Evolutionary conservation across 108 stramenopile species (phyloP).

Genomic region (Nitzschia inconspicua): DNA sequence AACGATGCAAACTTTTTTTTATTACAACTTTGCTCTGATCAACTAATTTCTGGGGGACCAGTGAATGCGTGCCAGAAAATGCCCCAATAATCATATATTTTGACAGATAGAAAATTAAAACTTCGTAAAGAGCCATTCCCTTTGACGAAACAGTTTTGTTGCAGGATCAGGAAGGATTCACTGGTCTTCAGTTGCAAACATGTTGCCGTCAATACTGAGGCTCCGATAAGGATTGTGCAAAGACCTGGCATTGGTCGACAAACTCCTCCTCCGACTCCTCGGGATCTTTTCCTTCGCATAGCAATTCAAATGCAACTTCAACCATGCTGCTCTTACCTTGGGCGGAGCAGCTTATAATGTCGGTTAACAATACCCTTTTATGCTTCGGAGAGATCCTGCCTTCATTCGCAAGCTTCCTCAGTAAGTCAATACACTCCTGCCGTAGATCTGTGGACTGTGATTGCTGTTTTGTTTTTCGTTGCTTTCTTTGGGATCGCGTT

Average conservation of each 20-base stretch:
- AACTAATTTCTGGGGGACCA: too few relatives aligned
- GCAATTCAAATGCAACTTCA: conserved; percentile 74
- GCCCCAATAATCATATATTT: too few relatives aligned
- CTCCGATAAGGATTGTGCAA: conserved; percentile 36
- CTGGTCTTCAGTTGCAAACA: too few relatives aligned
- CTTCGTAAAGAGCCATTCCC: too few relatives aligned
- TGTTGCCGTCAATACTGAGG: too few relatives aligned
- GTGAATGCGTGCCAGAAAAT: too few relatives aligned
- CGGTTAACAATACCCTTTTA: conserved; percentile 75
- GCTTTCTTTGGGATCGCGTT: conserved; percentile 5
- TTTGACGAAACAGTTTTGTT: too few relatives aligned
- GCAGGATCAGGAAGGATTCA: too few relatives aligned
- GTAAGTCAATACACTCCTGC: conserved; percentile 60
- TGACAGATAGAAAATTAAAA: too few relatives aligned
- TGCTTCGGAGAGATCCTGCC: conserved; percentile 73
- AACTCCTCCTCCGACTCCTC: conserved; percentile 80
- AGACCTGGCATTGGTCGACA: conserved; percentile 80
- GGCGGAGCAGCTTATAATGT: conserved; percentile 76
- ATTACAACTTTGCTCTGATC: too few relatives aligned
- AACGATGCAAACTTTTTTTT: too few relatives aligned
- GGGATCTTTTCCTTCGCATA: conserved; percentile 35
- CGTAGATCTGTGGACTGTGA: conserved; percentile 17
- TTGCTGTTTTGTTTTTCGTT: background rate
- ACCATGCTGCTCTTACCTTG: conserved; percentile 72
- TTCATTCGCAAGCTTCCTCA: conserved; percentile 58